phyloP scores from a whole-genome alignment of 768 basidiomycete genomes.

The Cystobasidium ongulense region DNA sequence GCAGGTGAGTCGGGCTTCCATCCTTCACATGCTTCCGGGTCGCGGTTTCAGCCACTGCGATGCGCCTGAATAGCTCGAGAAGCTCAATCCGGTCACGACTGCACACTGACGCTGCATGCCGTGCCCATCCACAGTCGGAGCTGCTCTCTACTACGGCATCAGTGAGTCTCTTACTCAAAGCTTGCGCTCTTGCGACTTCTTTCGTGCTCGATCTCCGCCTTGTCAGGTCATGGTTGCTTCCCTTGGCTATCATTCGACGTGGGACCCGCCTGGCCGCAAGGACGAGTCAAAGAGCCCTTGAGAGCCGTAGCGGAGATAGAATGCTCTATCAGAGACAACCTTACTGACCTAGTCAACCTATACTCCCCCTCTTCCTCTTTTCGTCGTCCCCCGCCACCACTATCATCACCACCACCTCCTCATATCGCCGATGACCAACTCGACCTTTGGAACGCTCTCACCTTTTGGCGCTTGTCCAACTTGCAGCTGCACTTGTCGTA shows the following conservation, averaged over 20 bases:
- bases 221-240: not conserved
- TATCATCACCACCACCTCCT: not conserved
- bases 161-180: not conserved
- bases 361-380: too few species aligned
- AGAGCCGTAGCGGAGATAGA: too few species aligned
- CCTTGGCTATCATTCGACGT: not conserved
- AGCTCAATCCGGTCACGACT: too few species aligned
- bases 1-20: not conserved
- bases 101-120: not conserved
- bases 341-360: too few species aligned
- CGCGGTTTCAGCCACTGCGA: too few species aligned
- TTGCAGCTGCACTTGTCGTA: not conserved
- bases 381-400: too few species aligned
- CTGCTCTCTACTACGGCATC: conserved; percentile 1
- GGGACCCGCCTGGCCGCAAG: too few species aligned
- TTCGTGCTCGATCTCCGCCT: not conserved
- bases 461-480: not conserved
- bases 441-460: not conserved
- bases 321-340: too few species aligned
- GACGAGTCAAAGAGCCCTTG: too few species aligned
- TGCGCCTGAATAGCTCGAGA: not conserved
- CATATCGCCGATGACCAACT: not conserved
- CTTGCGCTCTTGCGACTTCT: not conserved
- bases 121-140: not conserved
- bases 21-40: too few species aligned